Base-by-base conservation (phyloP, 352 stramenopile species). In the Globisporangium solare region DNA sequence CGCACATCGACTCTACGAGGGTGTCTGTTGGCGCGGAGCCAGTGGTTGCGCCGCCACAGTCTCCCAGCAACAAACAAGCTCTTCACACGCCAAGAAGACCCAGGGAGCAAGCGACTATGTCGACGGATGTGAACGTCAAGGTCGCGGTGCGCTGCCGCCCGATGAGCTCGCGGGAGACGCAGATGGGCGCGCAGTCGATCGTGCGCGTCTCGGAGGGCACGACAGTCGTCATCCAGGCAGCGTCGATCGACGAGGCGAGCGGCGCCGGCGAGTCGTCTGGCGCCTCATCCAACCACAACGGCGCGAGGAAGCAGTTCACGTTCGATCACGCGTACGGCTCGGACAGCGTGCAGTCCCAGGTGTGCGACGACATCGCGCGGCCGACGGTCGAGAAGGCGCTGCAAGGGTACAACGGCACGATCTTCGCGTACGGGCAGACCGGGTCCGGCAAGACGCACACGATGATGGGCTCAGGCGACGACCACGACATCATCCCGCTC, bases 81-180 rank as follows among this genome's bases (percentile, higher is more conserved):
- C n/a, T 35, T 3, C 27, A 7, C 27, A 35, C 7, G 10, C 7
- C 27, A 35, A 35, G 0, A 35, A 35, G 7, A 35, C 7, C 27
- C 27, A 35, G 10, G 7, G 5, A 35, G 27, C 27, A 35, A 35
- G 27, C 27, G 27, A 35, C 0, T 1, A 83, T 80, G 71, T 78
- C 80, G 58, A 92, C 76, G 41, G 81, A 92, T 31, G 82, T 89
- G 42, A 97, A 96, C 60, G 87, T 97, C 32, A 88, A 92, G 46
- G 89, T 97, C 54, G 89, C 88, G 11, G 86, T 97, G 70, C 83
- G 89, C 50, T 93, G 80, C 49, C 77, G 89, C 7, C 89, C 89
- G 11, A 89, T 97, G 70, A 95, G 75, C 56, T 65, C 74, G 32
- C 81, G 80, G 13, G 90, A 97, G 78, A 72, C 72, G 55, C 69